These are phyloP conservation scores for Aegilops sharonensis DNA, from an alignment of 176 grass and related monocot species.

Conservation along the genomic window DNA sequence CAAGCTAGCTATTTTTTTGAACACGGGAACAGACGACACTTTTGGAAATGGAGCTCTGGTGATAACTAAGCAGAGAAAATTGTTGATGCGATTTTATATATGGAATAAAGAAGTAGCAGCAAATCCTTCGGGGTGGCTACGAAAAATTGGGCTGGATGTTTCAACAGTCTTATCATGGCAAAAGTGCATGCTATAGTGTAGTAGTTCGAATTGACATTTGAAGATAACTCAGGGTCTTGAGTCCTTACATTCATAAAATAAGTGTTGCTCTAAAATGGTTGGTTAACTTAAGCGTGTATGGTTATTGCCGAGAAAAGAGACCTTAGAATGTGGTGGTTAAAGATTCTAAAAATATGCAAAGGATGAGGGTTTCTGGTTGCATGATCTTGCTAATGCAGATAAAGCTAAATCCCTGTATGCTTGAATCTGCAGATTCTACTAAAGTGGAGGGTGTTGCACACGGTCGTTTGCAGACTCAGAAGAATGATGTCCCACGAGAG, in stretches of 20 bases:
- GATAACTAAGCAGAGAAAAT: slow-evolving; percentile 15
- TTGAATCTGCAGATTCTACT: slow-evolving; percentile 47
- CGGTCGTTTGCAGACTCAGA: neutral
- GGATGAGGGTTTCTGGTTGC: slow-evolving; percentile 39
- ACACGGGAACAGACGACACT: neutral
- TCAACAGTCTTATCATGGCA: neutral
- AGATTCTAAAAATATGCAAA: slow-evolving; percentile 1
- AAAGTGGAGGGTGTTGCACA: slow-evolving; percentile 30
- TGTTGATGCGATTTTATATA: neutral
- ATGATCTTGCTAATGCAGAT: slow-evolving; percentile 34
- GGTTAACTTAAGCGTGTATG: neutral
- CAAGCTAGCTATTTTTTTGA: neutral
- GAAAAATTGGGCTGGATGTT: slow-evolving; percentile 18
- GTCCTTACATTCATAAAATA: neutral
- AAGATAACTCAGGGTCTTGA: slow-evolving; percentile 10
- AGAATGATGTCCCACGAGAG: neutral
- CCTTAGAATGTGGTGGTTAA: slow-evolving; percentile 4
- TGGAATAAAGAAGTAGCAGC: slow-evolving; percentile 24
- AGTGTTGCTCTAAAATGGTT: neutral
- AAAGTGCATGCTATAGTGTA: slow-evolving; percentile 8
- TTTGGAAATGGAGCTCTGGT: neutral
- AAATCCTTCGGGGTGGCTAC: neutral
- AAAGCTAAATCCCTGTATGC: slow-evolving; percentile 17
- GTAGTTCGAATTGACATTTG: neutral
- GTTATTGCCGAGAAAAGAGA: neutral